These are phyloP conservation scores for Diversispora eburnea DNA, from an alignment of 192 early-diverging fungal species.

Conservation along the genomic window DNA sequence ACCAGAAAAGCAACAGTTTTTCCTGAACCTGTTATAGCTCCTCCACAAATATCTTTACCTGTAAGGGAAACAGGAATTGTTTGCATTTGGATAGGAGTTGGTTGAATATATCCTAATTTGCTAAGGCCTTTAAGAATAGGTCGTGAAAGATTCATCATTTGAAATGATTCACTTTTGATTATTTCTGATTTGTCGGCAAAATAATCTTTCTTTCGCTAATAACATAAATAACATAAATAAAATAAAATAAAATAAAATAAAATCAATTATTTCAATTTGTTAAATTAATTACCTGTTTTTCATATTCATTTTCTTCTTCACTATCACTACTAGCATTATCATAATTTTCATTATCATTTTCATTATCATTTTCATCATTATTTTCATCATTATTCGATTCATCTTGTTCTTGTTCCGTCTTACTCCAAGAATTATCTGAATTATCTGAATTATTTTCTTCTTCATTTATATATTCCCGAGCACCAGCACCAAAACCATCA, in stretches of 20 bases:
- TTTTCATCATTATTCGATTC: constrained; percentile 35
- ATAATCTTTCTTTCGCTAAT: constrained; percentile 55
- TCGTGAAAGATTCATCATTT: constrained; percentile 87
- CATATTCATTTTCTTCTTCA: constrained; percentile 44
- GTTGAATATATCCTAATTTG: constrained; percentile 84
- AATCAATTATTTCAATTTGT: background rate
- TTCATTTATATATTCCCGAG: constrained; percentile 32
- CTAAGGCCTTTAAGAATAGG: constrained; percentile 91
- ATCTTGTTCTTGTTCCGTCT: constrained; percentile 32
- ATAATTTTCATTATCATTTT: constrained; percentile 36
- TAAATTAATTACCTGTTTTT: constrained; percentile 38
- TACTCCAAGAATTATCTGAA: constrained; percentile 30
- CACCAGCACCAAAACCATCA: constrained; percentile 41
- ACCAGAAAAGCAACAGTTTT: constrained; percentile 98
- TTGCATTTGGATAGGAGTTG: constrained; percentile 89
- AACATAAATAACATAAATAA: background rate
- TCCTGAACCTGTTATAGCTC: constrained; percentile 97
- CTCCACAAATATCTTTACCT: constrained; percentile 97
- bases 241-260: background rate
- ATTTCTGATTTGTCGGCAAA: constrained; percentile 43
- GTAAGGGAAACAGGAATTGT: constrained; percentile 93
- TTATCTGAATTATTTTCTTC: too few relatives aligned
- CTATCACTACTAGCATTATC: constrained; percentile 24
- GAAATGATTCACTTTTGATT: constrained; percentile 65
- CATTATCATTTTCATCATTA: constrained; percentile 35